Evolutionary conservation across 139 green algal genomes (phyloP).

Genomic region (Spirogloea muscicola): DNA sequence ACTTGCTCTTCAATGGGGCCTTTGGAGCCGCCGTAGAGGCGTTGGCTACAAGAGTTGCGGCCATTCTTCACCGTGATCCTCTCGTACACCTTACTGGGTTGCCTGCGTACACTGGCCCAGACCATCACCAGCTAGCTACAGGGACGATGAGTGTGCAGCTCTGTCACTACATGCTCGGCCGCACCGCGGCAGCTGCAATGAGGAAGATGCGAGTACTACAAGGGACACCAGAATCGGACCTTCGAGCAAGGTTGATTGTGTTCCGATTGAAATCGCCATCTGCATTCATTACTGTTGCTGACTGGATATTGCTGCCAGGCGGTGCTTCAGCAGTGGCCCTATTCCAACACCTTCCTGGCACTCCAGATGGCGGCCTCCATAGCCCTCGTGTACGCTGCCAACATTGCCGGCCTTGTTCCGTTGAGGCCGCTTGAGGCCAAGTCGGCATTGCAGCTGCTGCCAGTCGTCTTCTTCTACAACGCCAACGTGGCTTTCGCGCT

Average conservation of each 20-base stretch:
- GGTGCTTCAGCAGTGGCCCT: conserved; percentile 31
- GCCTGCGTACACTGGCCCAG: too few relatives aligned
- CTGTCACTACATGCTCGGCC: neutral
- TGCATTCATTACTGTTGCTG: too few relatives aligned
- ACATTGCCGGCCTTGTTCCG: neutral
- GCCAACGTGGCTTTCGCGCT: conserved; percentile 55
- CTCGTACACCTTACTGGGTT: too few relatives aligned
- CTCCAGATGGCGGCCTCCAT: conserved; percentile 44
- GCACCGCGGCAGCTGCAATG: neutral
- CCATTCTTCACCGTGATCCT: too few relatives aligned
- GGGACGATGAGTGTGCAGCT: neutral
- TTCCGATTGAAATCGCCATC: too few relatives aligned
- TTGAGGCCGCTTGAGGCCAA: conserved; percentile 16
- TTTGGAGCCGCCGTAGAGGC: too few relatives aligned
- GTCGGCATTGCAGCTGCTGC: neutral
- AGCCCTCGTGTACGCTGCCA: conserved; percentile 19
- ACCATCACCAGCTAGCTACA: neutral
- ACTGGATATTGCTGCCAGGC: too few relatives aligned
- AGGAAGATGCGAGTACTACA: too few relatives aligned
- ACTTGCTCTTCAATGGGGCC: too few relatives aligned
- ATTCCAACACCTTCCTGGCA: conserved; percentile 35
- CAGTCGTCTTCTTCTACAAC: conserved; percentile 54
- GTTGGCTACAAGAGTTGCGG: too few relatives aligned
- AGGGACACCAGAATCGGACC: too few relatives aligned
- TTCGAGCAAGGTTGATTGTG: too few relatives aligned